Evolutionary conservation across 2,329 filamentous ascomycete species (phyloP).

Genomic region (Aspergillus amoenus): DNA sequence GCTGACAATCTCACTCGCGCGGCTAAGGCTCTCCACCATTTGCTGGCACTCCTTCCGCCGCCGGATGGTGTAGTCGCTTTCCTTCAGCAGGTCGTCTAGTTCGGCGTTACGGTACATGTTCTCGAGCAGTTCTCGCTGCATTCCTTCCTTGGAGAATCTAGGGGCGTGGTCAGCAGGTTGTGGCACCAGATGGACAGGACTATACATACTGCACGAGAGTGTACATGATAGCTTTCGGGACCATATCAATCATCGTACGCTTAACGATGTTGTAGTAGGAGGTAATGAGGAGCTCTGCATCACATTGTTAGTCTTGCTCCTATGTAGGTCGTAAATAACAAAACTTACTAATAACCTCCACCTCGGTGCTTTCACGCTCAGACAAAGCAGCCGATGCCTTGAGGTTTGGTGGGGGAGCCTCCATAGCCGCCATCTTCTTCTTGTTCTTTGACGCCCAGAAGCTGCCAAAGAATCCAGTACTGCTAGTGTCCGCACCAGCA

Average conservation of each 20-base stretch:
- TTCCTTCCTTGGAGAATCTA: constrained; percentile 94
- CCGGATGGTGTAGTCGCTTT: constrained; percentile 94
- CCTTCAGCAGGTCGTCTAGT: constrained; percentile 91
- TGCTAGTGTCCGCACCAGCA: constrained; percentile 47
- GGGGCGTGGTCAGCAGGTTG: constrained; percentile 12
- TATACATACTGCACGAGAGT: constrained; percentile 83
- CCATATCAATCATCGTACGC: constrained; percentile 99
- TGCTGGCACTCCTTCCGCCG: constrained; percentile 97
- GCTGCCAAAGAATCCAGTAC: constrained; percentile 87
- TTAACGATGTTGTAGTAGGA: constrained; percentile 99
- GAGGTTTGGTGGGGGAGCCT: constrained; percentile 84
- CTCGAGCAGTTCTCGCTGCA: constrained; percentile 95
- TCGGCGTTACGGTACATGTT: constrained; percentile 94
- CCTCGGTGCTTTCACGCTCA: constrained; percentile 91
- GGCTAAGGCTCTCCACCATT: constrained; percentile 91
- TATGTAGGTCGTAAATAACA: too few relatives aligned
- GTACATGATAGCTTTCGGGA: constrained; percentile 98
- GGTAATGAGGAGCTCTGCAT: constrained; percentile 81
- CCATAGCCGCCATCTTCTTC: constrained; percentile 99
- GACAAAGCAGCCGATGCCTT: constrained; percentile 93
- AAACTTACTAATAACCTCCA: constrained; percentile 94
- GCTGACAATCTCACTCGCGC: constrained; percentile 95
- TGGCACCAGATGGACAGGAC: neutral
- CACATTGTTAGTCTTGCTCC: constrained; percentile 15
- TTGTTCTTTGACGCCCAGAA: constrained; percentile 99